Evolutionary conservation across 495 filamentous ascomycete genomes (phyloP).

Genomic region (Lentithecium fluviatile): DNA sequence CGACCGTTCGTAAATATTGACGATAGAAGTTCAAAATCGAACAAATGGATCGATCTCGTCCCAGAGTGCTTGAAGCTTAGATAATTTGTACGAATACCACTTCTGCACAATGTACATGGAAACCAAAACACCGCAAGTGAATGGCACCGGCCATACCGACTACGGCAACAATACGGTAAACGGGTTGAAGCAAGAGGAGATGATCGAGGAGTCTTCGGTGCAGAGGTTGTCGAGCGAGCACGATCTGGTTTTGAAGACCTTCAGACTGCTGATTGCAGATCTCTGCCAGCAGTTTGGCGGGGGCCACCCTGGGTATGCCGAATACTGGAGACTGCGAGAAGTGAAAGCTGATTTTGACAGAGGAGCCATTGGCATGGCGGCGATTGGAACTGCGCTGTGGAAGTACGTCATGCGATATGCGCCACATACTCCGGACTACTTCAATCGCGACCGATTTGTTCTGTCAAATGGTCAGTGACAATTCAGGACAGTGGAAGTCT

Average conservation of each 20-base stretch:
- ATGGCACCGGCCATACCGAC: background rate
- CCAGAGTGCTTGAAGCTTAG: no score
- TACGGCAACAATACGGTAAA: conserved; percentile 12
- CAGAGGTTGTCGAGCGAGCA: conserved; percentile 12
- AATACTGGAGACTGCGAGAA: background rate
- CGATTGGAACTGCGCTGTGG: conserved; percentile 54
- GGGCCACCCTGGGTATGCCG: conserved; percentile 56
- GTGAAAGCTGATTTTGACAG: conserved; percentile 24
- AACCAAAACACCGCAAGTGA: background rate
- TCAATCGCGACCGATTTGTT: conserved; percentile 56
- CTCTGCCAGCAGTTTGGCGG: conserved; percentile 60
- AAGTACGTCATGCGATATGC: conserved; percentile 55
- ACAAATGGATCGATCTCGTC: no score
- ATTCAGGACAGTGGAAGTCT: background rate
- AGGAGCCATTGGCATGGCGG: conserved; percentile 58
- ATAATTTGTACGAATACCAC: no score
- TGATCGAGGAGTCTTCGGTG: background rate
- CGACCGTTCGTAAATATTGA: no score
- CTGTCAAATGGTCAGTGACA: conserved; percentile 49
- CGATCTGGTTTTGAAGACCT: conserved; percentile 47
- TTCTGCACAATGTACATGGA: no score
- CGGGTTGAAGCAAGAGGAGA: conserved; percentile 13
- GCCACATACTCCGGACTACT: conserved; percentile 49
- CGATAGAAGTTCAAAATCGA: no score
- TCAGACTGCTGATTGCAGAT: conserved; percentile 57